Base-by-base conservation (phyloP, 192 early-diverging fungal genomes). In the Rhizophagus sp. region DNA sequence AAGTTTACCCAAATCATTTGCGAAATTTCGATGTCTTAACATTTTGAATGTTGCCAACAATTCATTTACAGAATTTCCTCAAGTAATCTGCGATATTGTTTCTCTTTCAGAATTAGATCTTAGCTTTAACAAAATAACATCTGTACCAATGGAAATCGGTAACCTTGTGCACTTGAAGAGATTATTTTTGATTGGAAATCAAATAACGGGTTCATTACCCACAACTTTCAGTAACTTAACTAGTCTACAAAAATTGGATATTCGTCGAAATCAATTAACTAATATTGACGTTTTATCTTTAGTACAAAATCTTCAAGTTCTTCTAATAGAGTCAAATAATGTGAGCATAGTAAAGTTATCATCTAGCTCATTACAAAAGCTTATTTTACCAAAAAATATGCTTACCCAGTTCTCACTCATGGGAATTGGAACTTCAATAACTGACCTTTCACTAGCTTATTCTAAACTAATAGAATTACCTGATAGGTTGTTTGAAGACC, bases 41-140 rank as follows among this genome's bases (percentile, higher is more conserved):
- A 85, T 84, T 11, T 83, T 97, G 9, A 91, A 90, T 80, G 87
- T 96, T 33, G 92, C 94, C 15, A 96, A 95, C 82, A 97, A 97
- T 85, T 91, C 90, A 50, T 85, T 97, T 62, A 81, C 85, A 4
- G 78, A 80, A 33, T 92, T 96, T 74, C 96, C 96, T 2, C 30
- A 70, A 17, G 88, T 90, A 0, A 81, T 97, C 30, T 92, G 90
- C 50, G 79, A 87, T 61, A 91, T 94, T 34, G 25, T 80, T 49
- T 83, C 89, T 39, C 81, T 95, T 19, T 86, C 84, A 17, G 88
- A 93, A 41, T 86, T 97, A 30, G 95, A 97, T 80, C 80, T 97
- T 39, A 93, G 90, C 69, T 94, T 96, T 68, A 96, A 96, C 81
- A 91, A 94, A 62, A 94, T 97, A n/a, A 84, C 89, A 5, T 82